Evolutionary conservation across 495 filamentous ascomycete genomes (phyloP), one percentile per base, ranked within the genome.

Genomic region (Poronia punctata): DNA sequence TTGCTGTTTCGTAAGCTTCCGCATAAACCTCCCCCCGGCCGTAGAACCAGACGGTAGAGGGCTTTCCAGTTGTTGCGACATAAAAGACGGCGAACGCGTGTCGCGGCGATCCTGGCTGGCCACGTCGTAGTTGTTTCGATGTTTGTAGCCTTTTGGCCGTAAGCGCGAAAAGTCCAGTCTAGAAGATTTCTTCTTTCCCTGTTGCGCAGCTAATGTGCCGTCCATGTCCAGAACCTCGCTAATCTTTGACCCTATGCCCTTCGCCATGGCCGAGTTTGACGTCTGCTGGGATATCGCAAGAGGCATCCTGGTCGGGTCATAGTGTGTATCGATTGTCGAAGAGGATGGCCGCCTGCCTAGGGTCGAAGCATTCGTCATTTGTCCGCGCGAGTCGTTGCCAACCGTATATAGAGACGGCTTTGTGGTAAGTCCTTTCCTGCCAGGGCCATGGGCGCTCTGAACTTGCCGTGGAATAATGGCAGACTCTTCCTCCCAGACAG

Each of bases 271-370:
- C 12, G 72, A 75, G 39, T 58, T 68, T 1, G 71, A 72, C 7
- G 72, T 75, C 46, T 77, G 73, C 40, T 74, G 71, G 5, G 72
- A 75, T 46, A 74, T 70, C 9, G 70, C 54, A 3, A 74, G 60
- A 21, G 72, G 71, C 20, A 67, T 56, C 35, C 69, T 72, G 14
- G 61, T 43, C 36, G 71, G 64, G 50, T 77, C 73, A 48, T 75
- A 75, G 45, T 67, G 67, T 1, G 71, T 71, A 35, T 57, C 59
- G 44, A 70, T 54, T 24, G 72, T 77, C 4, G 73, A 77, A 35
- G 60, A 67, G 10, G 72, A 75, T 43, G 64, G 57, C 2, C 63
- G 65, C 20, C 65, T 56, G 8, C 62, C 63, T 39, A 62, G 49
- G 41, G 52, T 68, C 18, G 65, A 62, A 6, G 52, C 50, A 31